Conservation (phyloP, 352 stramenopile species). For the Globisporangium abappressorium region DNA sequence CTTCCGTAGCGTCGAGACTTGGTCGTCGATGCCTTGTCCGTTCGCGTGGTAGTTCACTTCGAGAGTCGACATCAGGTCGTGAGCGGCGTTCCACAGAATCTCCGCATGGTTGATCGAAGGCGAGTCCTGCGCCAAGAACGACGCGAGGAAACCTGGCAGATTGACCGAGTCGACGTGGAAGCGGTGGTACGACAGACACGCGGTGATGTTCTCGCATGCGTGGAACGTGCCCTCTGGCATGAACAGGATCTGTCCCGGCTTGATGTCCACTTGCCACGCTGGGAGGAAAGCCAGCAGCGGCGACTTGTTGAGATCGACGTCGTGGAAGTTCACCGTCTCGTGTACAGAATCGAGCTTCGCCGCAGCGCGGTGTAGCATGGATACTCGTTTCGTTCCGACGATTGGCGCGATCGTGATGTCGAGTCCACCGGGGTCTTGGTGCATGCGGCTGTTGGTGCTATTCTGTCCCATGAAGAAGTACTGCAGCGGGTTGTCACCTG, state of each 20-base stretch:
- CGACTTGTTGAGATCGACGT: constrained; percentile 81
- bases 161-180: constrained; percentile 94
- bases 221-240: constrained; percentile 94
- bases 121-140: constrained; percentile 88
- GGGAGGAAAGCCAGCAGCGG: constrained; percentile 88
- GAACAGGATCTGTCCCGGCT: constrained; percentile 91
- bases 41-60: constrained; percentile 74
- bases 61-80: constrained; percentile 86
- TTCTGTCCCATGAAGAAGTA: constrained; percentile 95
- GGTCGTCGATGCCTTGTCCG: constrained; percentile 36
- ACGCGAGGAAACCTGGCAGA: constrained; percentile 85
- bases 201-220: constrained; percentile 90
- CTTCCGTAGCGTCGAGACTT: constrained; percentile 49
- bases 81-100: constrained; percentile 91
- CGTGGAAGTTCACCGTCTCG: constrained; percentile 76
- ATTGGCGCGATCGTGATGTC: constrained; percentile 94
- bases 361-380: constrained; percentile 66
- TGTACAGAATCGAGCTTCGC: constrained; percentile 86
- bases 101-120: constrained; percentile 89
- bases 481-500: constrained; percentile 86
- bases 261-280: constrained; percentile 84
- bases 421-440: constrained; percentile 89
- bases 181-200: constrained; percentile 92
- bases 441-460: constrained; percentile 88
- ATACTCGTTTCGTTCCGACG: constrained; percentile 76